These are phyloP conservation scores for Kodamaea hsintzibuensis DNA, from an alignment of 805 yeast genomes.

Conservation along the genomic window DNA sequence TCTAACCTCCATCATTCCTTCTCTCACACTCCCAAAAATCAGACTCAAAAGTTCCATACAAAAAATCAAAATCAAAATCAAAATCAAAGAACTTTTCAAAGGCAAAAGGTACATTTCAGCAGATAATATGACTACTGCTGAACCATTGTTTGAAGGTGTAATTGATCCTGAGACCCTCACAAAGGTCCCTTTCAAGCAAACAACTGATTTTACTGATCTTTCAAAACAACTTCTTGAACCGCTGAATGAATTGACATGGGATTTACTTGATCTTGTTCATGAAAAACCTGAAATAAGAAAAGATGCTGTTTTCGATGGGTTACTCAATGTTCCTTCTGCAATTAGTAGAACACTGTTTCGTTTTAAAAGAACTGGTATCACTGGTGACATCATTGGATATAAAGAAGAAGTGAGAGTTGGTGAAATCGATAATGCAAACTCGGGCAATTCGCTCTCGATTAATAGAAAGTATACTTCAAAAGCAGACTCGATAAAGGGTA, in stretches of 20 bases:
- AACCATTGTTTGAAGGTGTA: not conserved
- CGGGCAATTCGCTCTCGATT: conserved; percentile 72
- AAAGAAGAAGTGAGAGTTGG: conserved; percentile 51
- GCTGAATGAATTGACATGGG: conserved; percentile 62
- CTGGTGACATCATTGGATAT: conserved; percentile 64
- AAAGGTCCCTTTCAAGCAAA: not conserved
- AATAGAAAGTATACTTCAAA: conserved; percentile 66
- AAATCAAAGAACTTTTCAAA: not conserved
- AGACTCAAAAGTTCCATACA: no score
- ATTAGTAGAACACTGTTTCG: conserved; percentile 64
- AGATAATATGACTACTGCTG: not conserved
- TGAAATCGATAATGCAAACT: conserved; percentile 54
- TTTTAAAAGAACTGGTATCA: conserved; percentile 73
- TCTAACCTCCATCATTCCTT: no score
- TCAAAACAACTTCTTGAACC: conserved; percentile 54
- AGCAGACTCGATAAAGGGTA: conserved; percentile 65
- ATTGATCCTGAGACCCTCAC: conserved; percentile 2
- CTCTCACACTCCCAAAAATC: not conserved
- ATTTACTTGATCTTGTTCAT: conserved; percentile 69
- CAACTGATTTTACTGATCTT: conserved; percentile 1
- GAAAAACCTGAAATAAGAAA: conserved; percentile 46
- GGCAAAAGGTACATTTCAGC: not conserved
- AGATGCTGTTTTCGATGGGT: conserved; percentile 41
- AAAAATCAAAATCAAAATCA: not conserved
- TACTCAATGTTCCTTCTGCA: conserved; percentile 60